Conservation (phyloP, 2,329 filamentous ascomycete species). For the Thielaviopsis populi region DNA sequence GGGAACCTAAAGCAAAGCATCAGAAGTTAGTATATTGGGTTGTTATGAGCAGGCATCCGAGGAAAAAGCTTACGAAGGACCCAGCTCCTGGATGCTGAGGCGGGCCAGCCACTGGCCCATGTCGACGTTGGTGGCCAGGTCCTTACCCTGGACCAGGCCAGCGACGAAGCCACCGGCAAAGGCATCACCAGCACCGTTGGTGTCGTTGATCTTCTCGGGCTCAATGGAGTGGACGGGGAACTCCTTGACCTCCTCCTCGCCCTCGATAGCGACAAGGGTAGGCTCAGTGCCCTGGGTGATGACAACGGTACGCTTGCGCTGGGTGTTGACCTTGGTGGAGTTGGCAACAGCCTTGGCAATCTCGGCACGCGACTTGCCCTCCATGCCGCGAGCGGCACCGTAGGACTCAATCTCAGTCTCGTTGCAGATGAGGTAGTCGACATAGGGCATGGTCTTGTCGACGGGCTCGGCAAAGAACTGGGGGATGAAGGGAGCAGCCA, state of each 20-base stretch:
- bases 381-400: constrained; percentile 63
- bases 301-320: constrained; percentile 73
- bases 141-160: constrained; percentile 72
- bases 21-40: not conserved
- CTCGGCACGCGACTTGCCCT: constrained; percentile 62
- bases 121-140: constrained; percentile 63
- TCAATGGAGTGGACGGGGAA: constrained; percentile 71
- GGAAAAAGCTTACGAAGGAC: constrained; percentile 60
- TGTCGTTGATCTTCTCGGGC: constrained; percentile 73
- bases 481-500: constrained; percentile 89
- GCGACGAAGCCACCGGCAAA: constrained; percentile 92
- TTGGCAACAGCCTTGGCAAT: constrained; percentile 76
- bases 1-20: constrained; percentile 46
- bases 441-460: constrained; percentile 74
- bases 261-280: constrained; percentile 69
- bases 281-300: constrained; percentile 90
- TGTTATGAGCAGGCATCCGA: not conserved
- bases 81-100: constrained; percentile 86
- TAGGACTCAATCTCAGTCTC: constrained; percentile 87
- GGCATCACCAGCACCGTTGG: constrained; percentile 90
- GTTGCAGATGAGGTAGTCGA: constrained; percentile 93
- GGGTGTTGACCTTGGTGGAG: constrained; percentile 79
- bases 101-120: constrained; percentile 95
- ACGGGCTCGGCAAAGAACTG: constrained; percentile 97
- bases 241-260: constrained; percentile 54